These are phyloP conservation scores for Neofusicoccum sp. DNA, from an alignment of 2,329 filamentous ascomycete genomes.

Conservation along the genomic window DNA sequence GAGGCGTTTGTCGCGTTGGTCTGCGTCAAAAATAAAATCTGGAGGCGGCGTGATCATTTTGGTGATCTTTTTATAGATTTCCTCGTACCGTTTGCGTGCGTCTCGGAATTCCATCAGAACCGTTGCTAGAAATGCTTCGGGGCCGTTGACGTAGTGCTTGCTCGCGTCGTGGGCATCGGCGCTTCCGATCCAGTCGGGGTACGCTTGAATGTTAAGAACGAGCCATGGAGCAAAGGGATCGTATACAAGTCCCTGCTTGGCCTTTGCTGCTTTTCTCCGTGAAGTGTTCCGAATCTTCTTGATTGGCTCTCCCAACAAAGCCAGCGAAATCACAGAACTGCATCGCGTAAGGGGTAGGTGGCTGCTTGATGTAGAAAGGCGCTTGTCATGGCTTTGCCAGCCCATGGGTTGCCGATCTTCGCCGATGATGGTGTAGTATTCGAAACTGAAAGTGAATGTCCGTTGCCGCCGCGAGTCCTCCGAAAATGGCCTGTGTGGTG, in stretches of 20 bases:
- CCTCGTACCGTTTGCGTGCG: slow-evolving; percentile 60
- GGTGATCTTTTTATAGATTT: slow-evolving; percentile 60
- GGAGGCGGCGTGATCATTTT: slow-evolving; percentile 62
- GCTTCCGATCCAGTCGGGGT: slow-evolving; percentile 61
- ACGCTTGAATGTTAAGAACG: slow-evolving; percentile 61
- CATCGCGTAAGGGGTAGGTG: slow-evolving; percentile 65
- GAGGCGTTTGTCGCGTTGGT: slow-evolving; percentile 59
- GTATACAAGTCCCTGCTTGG: slow-evolving; percentile 56
- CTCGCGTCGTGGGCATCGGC: slow-evolving; percentile 59
- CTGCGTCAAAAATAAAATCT: slow-evolving; percentile 62
- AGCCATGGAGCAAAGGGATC: slow-evolving; percentile 65
- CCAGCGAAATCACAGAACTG: slow-evolving; percentile 61
- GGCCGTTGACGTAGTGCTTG: slow-evolving; percentile 62
- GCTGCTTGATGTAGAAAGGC: slow-evolving; percentile 36
- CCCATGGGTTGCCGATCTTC: slow-evolving; percentile 59
- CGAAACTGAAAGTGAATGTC: slow-evolving; percentile 65
- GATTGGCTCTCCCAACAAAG: slow-evolving; percentile 56
- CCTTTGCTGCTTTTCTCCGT: slow-evolving; percentile 46
- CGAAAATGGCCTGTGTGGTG: slow-evolving; percentile 50
- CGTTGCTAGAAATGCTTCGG: slow-evolving; percentile 63
- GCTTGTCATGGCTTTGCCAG: slow-evolving; percentile 61
- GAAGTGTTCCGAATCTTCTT: slow-evolving; percentile 54
- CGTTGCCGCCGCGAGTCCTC: slow-evolving; percentile 52
- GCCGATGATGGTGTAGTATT: slow-evolving; percentile 65
- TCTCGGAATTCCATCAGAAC: slow-evolving; percentile 63